phyloP scores from a whole-genome alignment of 805 yeast species.

The Suhomyces pyralidae region DNA sequence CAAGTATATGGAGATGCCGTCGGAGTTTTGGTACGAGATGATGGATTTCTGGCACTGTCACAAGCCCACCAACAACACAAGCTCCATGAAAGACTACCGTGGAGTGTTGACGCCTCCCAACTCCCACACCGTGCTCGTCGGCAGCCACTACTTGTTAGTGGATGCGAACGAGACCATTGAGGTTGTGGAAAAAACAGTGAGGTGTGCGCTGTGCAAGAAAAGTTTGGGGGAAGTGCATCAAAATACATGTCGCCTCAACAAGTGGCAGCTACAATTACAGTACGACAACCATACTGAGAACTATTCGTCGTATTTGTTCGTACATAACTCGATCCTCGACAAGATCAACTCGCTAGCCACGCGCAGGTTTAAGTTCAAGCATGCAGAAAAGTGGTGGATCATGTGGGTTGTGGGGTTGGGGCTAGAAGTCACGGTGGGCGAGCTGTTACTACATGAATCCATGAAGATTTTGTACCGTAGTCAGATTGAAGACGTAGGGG shows the following conservation, averaged over 20 bases:
- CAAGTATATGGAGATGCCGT: constrained; percentile 67
- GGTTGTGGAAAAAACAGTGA: constrained; percentile 8
- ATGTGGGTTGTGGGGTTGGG: constrained; percentile 40
- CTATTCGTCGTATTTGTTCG: constrained; percentile 17
- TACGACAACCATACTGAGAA: constrained; percentile 9
- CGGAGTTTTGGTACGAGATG: constrained; percentile 90
- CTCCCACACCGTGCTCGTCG: constrained; percentile 45
- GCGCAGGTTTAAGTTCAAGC: constrained; percentile 26
- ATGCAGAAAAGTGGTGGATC: constrained; percentile 14
- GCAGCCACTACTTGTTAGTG: constrained; percentile 52
- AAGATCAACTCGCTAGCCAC: constrained; percentile 38
- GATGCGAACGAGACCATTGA: constrained; percentile 16
- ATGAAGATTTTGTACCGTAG: constrained; percentile 27
- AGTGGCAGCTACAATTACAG: constrained; percentile 9
- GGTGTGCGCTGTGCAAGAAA: constrained; percentile 37
- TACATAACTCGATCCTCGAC: constrained; percentile 28
- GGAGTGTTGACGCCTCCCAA: constrained; percentile 44
- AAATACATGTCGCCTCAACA: constrained; percentile 6
- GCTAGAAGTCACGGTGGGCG: constrained; percentile 23
- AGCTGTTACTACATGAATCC: constrained; percentile 15
- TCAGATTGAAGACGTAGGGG: constrained; percentile 6
- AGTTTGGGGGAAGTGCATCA: constrained; percentile 39
- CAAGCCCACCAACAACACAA: constrained; percentile 48
- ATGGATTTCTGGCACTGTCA: constrained; percentile 99
- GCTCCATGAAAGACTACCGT: constrained; percentile 28